Base-by-base conservation (phyloP, 805 yeast species). In the Saccharomycopsis lassenensis region DNA sequence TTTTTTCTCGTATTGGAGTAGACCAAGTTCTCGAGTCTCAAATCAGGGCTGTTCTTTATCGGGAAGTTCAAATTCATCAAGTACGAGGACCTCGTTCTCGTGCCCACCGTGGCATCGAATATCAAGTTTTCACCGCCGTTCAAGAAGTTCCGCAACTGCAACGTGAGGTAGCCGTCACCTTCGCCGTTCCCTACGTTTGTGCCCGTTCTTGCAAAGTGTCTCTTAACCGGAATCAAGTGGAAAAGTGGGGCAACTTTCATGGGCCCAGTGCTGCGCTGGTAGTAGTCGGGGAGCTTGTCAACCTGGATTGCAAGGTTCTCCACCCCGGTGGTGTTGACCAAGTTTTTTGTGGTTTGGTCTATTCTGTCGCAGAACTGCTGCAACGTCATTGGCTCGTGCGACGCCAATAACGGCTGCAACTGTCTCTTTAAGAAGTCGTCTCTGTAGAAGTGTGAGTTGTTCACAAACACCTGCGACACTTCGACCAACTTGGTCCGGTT, bases 151-250 rank as follows among this genome's bases (percentile, higher is more conserved):
- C 66, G 55, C 40, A 65, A 61, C 54, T 75, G 86, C 38, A 87
- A 72, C 22, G 83, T 77, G 31, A 85, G 66, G 51, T 87, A 86
- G 1, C 96, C 97, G 52, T 83, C 91, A 21, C 96, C 98, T 61
- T 91, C 97, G 22, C 94, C 94, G 52, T 91, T 89, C 2, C 97
- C 97, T 5, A 91, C 72, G 55, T 86, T 87, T 2, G 97, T 91
- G 3, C 99, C 99, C 1, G 96, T 83, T 48, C 81, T 82, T 36
- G 94, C 87, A 41, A 71, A 67, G 48, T 86, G 80, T 46, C 70
- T 68, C 47, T 84, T 84, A 3, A 69, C 69, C 0, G 89, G 87
- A 4, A 46, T 26, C 7, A 63, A 33, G 24, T 56, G 51, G 10
- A 61, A 35, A 10, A 43, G 25, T 8, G 46, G 46, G 2, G 37